Evolutionary conservation across 2,329 filamentous ascomycete genomes (phyloP).

Genomic region (Ophiostoma himal-ulmi): DNA sequence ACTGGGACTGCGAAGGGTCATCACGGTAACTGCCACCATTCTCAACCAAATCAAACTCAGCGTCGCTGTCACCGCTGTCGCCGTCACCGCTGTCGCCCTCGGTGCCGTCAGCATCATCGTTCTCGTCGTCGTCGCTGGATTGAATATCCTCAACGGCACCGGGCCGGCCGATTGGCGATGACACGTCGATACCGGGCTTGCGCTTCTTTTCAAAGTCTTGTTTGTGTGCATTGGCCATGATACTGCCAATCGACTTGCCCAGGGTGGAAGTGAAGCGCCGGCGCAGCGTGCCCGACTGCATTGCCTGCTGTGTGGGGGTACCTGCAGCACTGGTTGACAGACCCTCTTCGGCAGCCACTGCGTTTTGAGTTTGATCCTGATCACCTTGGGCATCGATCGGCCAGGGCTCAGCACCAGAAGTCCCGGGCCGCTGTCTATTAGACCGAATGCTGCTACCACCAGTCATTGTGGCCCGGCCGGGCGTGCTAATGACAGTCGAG

Average conservation of each 20-base stretch:
- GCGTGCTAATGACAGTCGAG: not conserved
- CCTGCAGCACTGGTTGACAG: constrained; percentile 13
- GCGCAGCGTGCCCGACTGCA: constrained; percentile 26
- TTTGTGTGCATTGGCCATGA: constrained; percentile 78
- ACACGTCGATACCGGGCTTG: constrained; percentile 30
- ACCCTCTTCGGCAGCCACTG: constrained; percentile 15
- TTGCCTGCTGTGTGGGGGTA: not conserved
- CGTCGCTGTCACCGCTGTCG: constrained; percentile 13
- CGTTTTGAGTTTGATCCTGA: not conserved
- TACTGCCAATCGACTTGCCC: constrained; percentile 42
- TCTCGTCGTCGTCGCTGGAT: constrained; percentile 26
- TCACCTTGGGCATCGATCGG: not conserved
- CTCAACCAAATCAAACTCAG: constrained; percentile 22
- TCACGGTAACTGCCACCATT: constrained; percentile 12
- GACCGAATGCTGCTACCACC: constrained; percentile 12
- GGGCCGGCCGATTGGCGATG: constrained; percentile 15
- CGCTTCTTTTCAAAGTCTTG: constrained; percentile 87
- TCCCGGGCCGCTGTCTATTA: not conserved
- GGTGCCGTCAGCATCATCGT: not conserved
- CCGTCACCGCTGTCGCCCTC: constrained; percentile 8
- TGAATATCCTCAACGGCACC: constrained; percentile 17
- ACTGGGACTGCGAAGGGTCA: not conserved
- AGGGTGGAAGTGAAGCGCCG: constrained; percentile 33
- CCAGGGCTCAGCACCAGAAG: not conserved
- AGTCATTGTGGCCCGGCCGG: not conserved